Evolutionary conservation across 495 filamentous ascomycete genomes (phyloP), one percentile per base, ranked within the genome.

Genomic region (Xylaria nigripes): DNA sequence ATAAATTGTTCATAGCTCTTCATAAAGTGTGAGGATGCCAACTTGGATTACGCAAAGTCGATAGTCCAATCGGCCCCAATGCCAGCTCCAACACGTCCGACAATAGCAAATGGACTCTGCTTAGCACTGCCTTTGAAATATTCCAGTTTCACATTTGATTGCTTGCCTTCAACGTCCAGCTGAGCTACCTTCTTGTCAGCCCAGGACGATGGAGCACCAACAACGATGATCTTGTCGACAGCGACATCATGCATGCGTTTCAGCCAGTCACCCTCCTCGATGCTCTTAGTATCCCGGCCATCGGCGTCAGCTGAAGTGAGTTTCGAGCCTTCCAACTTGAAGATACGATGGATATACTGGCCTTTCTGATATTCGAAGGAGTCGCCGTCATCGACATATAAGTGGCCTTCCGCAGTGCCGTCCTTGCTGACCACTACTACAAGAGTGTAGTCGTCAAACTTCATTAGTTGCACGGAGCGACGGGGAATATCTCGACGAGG

Each of bases 311-410:
- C 62, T 6, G 78, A 80, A 16, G 62, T 55, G 13, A 95, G 75
- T 2, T 72, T 76, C 3, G 76, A 74, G 67, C 76, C 55, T 53
- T 72, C 51, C 40, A 73, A 47, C 67, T 76, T 76, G 77, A 97
- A 97, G 32, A 71, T 76, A 36, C 90, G 86, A 70, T 95, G 86
- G 55, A 96, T 87, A 67, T 86, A 95, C 25, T 84, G 87, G 12
- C 92, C 93, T 46, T 80, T 72, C 67, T 95, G 70, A 65, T 87
- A 93, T 38, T 95, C 87, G 55, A 88, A 97, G 0, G 86, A 87
- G 72, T 96, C 90, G 23, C 93, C 94, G 59, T 98, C 93, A 61
- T 97, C 93, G 45, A 94, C 72, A 61, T 97, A 98, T 24, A 98
- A 71, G 4, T 82, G 81, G 24, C 93, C 93, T 47, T 87, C 82